Conservation (phyloP, 176 grass and related monocot species). For the Pontederia paniculata region DNA sequence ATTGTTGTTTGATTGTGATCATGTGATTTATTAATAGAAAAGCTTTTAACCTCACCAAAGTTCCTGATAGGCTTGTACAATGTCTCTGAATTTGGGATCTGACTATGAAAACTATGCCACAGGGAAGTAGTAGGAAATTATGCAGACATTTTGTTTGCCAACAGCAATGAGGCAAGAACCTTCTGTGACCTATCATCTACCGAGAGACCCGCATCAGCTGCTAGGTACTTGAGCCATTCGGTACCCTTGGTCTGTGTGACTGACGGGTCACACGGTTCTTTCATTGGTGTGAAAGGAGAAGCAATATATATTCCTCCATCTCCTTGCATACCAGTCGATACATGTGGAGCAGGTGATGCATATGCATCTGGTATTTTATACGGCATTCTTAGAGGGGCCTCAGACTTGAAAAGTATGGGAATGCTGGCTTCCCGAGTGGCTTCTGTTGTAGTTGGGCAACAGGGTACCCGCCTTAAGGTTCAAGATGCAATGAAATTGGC, state of each 20-base stretch:
- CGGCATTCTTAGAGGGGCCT: constrained; percentile 60
- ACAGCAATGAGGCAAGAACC: constrained; percentile 60
- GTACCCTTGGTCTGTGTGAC: constrained; percentile 77
- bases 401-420: constrained; percentile 70
- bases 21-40: background rate
- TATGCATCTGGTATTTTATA: constrained; percentile 86
- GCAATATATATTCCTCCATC: constrained; percentile 73
- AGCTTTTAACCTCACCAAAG: background rate
- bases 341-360: constrained; percentile 80
- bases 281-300: constrained; percentile 77
- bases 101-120: background rate
- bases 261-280: constrained; percentile 61
- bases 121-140: constrained; percentile 83
- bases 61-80: background rate
- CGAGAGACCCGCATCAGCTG: constrained; percentile 45
- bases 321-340: constrained; percentile 55
- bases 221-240: constrained; percentile 63
- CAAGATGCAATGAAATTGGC: constrained; percentile 55
- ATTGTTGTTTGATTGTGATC: background rate
- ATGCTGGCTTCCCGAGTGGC: constrained; percentile 64
- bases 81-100: background rate
- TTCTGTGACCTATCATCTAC: constrained; percentile 46
- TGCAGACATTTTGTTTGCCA: constrained; percentile 76
- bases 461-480: constrained; percentile 70
- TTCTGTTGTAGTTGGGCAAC: constrained; percentile 65